Percentiles rank a stretch among this genome's conserved stretches.
These are phyloP conservation scores for Blastocystis sp. DNA, from an alignment of 352 stramenopile genomes.

Conservation along the genomic window DNA sequence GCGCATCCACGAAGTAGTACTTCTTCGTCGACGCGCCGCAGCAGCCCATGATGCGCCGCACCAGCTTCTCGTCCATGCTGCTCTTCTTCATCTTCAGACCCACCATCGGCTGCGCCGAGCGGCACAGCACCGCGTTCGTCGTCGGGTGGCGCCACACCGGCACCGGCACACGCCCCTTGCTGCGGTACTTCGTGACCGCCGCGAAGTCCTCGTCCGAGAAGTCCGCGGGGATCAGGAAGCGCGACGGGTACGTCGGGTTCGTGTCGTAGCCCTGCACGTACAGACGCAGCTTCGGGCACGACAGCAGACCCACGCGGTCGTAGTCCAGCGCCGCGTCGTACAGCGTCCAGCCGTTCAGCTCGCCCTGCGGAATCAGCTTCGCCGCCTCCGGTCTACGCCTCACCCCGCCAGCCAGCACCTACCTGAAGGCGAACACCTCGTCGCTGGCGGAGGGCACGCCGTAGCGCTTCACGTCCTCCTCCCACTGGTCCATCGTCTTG, in stretches of 20 bases:
- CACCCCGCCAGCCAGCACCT: background rate
- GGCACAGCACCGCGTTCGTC: conserved; percentile 88
- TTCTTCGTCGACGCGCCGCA: conserved; percentile 74
- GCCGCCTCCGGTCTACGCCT: conserved; percentile 57
- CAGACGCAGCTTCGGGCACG: conserved; percentile 79
- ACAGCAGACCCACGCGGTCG: conserved; percentile 81
- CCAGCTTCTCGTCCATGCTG: conserved; percentile 86
- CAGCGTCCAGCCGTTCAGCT: conserved; percentile 75
- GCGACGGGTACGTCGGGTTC: conserved; percentile 88
- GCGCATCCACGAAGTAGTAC: conserved; percentile 84
- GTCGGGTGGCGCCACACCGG: conserved; percentile 88
- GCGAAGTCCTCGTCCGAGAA: conserved; percentile 88
- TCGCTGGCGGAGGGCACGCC: conserved; percentile 17
- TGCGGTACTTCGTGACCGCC: conserved; percentile 88
- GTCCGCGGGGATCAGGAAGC: conserved; percentile 88
- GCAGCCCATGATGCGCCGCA: conserved; percentile 85
- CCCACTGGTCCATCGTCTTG: conserved; percentile 50
- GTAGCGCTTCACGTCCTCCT: conserved; percentile 18
- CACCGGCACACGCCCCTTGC: conserved; percentile 87
- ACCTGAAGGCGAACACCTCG: conserved; percentile 73
- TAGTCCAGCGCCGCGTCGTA: conserved; percentile 80
- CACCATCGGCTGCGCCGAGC: conserved; percentile 91
- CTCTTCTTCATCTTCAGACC: conserved; percentile 90
- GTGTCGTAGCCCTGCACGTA: conserved; percentile 76
- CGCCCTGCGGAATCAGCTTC: conserved; percentile 68